Evolutionary conservation across 2,329 filamentous ascomycete species (phyloP).

Genomic region (Botrytis elliptica): DNA sequence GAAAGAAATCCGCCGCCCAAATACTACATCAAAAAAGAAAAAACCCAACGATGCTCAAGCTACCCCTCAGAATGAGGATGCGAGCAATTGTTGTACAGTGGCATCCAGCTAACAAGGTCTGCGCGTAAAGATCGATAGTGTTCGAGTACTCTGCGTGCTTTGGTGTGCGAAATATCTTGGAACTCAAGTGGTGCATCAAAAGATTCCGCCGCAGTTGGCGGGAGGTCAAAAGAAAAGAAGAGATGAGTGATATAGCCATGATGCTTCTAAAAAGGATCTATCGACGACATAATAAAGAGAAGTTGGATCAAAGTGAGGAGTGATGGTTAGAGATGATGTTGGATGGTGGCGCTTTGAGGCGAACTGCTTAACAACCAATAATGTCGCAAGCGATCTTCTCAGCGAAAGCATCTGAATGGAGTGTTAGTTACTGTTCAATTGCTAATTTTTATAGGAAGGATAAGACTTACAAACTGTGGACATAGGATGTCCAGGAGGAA

Average conservation of each 20-base stretch:
- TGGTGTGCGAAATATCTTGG: neutral
- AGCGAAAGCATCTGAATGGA: conserved; percentile 41
- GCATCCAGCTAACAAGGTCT: neutral
- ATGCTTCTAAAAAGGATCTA: neutral
- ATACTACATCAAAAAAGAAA: neutral
- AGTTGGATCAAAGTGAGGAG: neutral
- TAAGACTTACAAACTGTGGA: conserved; percentile 41
- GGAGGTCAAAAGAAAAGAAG: neutral
- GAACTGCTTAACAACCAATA: conserved; percentile 1
- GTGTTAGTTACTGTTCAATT: neutral
- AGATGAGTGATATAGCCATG: neutral
- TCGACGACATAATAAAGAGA: neutral
- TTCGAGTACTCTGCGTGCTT: neutral
- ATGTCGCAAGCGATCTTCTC: conserved; percentile 43
- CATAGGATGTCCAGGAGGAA: conserved; percentile 45
- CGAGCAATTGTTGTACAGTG: neutral
- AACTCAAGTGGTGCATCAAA: conserved; percentile 13
- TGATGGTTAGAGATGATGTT: neutral
- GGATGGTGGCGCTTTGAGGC: neutral
- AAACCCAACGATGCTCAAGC: conserved; percentile 6
- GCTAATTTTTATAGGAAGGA: neutral
- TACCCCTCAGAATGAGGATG: conserved; percentile 6
- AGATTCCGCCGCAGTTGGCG: neutral
- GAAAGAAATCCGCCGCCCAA: conserved; percentile 1
- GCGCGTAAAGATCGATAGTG: neutral